These are phyloP conservation scores for Annona squamosa DNA, from an alignment of 164 flowering plant species.

Conservation along the genomic window DNA sequence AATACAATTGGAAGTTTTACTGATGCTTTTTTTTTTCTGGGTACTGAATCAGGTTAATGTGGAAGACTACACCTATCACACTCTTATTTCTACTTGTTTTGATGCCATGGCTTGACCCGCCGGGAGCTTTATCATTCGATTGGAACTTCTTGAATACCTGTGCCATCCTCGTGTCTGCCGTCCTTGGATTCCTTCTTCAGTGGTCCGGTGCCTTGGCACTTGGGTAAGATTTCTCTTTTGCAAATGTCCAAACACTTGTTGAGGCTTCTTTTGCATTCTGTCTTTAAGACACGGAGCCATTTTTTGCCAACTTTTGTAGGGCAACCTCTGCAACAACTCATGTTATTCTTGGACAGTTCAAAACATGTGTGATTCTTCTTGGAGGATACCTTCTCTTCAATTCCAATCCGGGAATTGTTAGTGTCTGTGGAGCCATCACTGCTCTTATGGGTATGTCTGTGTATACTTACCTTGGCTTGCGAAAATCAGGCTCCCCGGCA, in stretches of 20 bases:
- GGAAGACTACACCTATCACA: constrained; percentile 96
- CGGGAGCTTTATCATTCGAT: constrained; percentile 69
- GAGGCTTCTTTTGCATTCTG: not conserved
- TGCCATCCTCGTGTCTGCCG: constrained; percentile 64
- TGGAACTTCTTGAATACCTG: constrained; percentile 58
- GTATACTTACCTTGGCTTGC: constrained; percentile 73
- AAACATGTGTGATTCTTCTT: constrained; percentile 83
- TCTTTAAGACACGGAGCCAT: not conserved
- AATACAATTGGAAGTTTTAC: not conserved
- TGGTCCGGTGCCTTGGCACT: constrained; percentile 99
- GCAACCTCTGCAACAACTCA: constrained; percentile 96
- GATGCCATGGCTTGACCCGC: constrained; percentile 94
- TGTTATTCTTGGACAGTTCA: constrained; percentile 93
- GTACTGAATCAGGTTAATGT: constrained; percentile 66
- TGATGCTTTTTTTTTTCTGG: not conserved
- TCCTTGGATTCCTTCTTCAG: constrained; percentile 91
- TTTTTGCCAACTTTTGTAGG: constrained; percentile 29
- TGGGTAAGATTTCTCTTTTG: constrained; percentile 46
- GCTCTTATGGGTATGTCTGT: constrained; percentile 83
- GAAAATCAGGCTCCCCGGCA: constrained; percentile 26
- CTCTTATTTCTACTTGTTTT: constrained; percentile 62
- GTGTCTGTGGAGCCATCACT: constrained; percentile 70
- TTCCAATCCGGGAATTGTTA: constrained; percentile 71
- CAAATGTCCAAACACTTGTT: not conserved
- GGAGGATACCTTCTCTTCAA: constrained; percentile 73